Evolutionary conservation across 2,329 filamentous ascomycete genomes (phyloP).

Genomic region (Aspergillus proliferans): DNA sequence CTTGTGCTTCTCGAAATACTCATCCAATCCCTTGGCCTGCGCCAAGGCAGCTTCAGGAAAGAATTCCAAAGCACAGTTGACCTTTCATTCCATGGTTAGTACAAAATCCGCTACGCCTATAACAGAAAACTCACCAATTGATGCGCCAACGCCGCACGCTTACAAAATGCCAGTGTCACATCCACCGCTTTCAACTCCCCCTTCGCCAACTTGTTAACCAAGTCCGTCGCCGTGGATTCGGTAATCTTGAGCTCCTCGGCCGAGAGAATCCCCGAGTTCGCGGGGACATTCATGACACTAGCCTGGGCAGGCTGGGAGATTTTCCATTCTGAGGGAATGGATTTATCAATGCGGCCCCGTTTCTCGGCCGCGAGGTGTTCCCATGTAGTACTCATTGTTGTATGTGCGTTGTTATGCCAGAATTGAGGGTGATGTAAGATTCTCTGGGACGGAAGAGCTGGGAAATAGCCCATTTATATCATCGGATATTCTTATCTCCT

Average conservation of each 20-base stretch:
- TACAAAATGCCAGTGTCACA: constrained; percentile 28
- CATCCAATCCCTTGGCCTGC: constrained; percentile 26
- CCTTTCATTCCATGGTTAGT: background rate
- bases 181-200: constrained; percentile 4
- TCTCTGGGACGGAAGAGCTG: background rate
- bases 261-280: constrained; percentile 10
- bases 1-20: constrained; percentile 13
- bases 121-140: constrained; percentile 11
- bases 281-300: constrained; percentile 9
- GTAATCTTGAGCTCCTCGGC: constrained; percentile 13
- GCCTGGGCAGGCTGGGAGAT: constrained; percentile 4
- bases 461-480: background rate
- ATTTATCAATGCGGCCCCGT: constrained; percentile 10
- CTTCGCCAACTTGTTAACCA: constrained; percentile 7
- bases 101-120: background rate
- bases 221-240: constrained; percentile 8
- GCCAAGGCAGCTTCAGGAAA: constrained; percentile 26
- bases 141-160: constrained; percentile 31
- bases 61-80: constrained; percentile 28
- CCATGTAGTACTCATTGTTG: constrained; percentile 5
- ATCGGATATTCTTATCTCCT: background rate
- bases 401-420: background rate
- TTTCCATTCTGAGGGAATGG: constrained; percentile 14
- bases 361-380: constrained; percentile 15
- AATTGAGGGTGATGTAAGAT: background rate